A percentile compares a stretch with the other conserved stretches of the same genome.
phyloP scores from a whole-genome alignment of 306 rosid genomes.

The Herpetospermum pedunculosum region DNA sequence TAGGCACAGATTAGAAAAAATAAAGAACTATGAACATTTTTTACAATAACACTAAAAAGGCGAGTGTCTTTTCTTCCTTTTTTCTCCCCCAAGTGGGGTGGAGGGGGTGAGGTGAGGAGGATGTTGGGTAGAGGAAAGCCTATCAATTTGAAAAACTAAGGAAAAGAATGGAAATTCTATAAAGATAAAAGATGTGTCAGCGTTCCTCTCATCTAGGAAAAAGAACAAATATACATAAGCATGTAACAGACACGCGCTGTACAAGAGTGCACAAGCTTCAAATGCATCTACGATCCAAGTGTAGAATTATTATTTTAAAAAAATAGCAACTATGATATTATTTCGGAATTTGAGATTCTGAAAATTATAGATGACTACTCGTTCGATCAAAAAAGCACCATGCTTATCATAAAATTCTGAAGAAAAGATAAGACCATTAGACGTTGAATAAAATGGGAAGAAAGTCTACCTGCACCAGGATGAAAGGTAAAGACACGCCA shows the following conservation, averaged over 20 bases:
- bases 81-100: neutral
- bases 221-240: neutral
- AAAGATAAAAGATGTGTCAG: neutral
- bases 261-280: neutral
- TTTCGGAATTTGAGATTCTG: neutral
- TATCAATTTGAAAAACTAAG: neutral
- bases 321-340: neutral
- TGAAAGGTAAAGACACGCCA: constrained; percentile 92
- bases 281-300: neutral
- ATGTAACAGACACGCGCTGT: neutral
- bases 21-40: neutral
- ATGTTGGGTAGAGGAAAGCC: neutral
- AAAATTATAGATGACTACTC: neutral
- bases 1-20: neutral
- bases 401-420: neutral
- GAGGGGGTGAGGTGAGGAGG: neutral
- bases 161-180: neutral
- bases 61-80: neutral
- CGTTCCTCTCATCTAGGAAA: neutral
- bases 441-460: constrained; percentile 13
- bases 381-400: neutral
- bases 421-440: constrained; percentile 6
- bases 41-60: neutral
- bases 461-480: constrained; percentile 74
- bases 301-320: neutral